phyloP scores from a whole-genome alignment of 768 basidiomycete genomes.

The Boletus pseudo-olivaceus region DNA sequence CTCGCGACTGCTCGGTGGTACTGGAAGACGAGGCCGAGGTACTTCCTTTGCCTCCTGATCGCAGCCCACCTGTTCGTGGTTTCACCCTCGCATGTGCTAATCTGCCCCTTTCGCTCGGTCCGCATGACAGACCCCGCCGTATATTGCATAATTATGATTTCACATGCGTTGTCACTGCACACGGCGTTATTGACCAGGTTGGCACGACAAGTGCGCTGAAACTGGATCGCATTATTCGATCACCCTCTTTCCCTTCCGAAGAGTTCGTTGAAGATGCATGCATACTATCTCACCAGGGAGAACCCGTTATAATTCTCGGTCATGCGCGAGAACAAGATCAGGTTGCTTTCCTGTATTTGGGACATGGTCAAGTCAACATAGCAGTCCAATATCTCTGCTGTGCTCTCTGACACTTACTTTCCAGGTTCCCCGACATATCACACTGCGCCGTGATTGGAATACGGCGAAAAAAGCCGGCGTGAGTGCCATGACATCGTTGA shows the following conservation, averaged over 20 bases:
- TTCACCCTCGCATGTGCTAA: neutral
- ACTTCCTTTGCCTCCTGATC: neutral
- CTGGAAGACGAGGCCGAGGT: neutral
- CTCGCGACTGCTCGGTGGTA: neutral
- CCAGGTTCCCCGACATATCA: conserved; percentile 8
- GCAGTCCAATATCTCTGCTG: neutral
- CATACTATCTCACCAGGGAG: conserved; percentile 26
- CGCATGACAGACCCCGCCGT: conserved; percentile 40
- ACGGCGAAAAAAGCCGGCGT: conserved; percentile 38
- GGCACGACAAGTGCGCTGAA: conserved; percentile 18
- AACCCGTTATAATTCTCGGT: conserved; percentile 33
- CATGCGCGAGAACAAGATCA: conserved; percentile 38
- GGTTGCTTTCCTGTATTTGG: conserved; percentile 23
- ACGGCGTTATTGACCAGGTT: conserved; percentile 34
- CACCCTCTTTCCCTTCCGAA: conserved; percentile 20
- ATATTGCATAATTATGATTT: conserved; percentile 25
- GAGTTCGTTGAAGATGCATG: conserved; percentile 45
- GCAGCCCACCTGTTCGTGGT: neutral
- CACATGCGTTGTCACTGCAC: conserved; percentile 36
- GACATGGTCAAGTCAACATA: conserved; percentile 23
- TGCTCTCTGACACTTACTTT: conserved; percentile 2
- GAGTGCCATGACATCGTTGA: conserved; percentile 41
- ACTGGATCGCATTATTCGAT: conserved; percentile 15
- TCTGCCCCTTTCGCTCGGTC: conserved; percentile 20
- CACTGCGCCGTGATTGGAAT: conserved; percentile 31